phyloP scores from a whole-genome alignment of 139 green algal species.

The Ulvella scutata region DNA sequence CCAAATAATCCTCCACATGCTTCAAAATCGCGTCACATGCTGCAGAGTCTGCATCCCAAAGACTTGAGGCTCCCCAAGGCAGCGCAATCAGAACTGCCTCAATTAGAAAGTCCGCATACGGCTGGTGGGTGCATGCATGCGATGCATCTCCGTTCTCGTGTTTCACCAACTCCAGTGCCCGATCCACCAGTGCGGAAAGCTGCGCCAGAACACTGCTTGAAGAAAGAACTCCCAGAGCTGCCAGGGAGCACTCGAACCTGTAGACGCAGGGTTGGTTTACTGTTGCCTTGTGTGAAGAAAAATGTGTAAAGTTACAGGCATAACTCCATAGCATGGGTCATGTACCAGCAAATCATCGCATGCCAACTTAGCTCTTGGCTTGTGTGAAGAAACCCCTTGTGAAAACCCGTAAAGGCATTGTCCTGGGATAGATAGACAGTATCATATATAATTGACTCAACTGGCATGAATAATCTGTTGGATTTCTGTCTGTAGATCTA shows the following conservation, averaged over 20 bases:
- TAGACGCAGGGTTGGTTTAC: too few relatives aligned
- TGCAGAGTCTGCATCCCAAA: not conserved
- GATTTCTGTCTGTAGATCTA: too few relatives aligned
- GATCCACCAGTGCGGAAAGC: not conserved
- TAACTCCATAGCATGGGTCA: too few relatives aligned
- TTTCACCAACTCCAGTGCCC: not conserved
- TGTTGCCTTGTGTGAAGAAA: too few relatives aligned
- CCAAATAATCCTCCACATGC: not conserved
- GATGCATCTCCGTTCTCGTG: not conserved
- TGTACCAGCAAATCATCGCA: too few relatives aligned
- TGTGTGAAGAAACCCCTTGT: too few relatives aligned
- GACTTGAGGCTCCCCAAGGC: not conserved
- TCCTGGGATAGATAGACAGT: too few relatives aligned
- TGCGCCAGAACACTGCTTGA: not conserved
- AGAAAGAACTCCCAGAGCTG: not conserved
- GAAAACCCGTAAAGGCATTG: too few relatives aligned
- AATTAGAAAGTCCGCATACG: not conserved
- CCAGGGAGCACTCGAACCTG: not conserved
- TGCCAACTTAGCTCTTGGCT: too few relatives aligned
- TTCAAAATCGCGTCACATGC: not conserved
- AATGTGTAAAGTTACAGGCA: too few relatives aligned
- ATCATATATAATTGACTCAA: too few relatives aligned
- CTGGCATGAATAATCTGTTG: too few relatives aligned
- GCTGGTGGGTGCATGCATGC: not conserved
- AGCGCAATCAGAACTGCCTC: not conserved